A percentile compares a stretch with the other conserved stretches of the same genome.
These are phyloP conservation scores for Dichomitus squalens DNA, from an alignment of 1,284 basidiomycete species.

Conservation along the genomic window DNA sequence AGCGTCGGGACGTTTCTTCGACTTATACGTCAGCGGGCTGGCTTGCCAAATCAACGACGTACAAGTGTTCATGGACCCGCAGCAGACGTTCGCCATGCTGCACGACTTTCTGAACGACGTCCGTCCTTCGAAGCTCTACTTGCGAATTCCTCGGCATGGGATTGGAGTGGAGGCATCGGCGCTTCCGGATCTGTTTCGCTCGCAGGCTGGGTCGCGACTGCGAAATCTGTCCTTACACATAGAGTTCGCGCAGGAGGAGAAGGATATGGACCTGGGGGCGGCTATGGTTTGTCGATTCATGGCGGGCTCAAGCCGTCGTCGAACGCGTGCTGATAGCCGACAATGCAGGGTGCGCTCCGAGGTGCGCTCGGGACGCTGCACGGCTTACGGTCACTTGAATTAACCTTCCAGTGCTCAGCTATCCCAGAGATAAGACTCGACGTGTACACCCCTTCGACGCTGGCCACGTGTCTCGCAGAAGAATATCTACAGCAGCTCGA, in stretches of 20 bases:
- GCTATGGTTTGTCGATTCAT: not conserved
- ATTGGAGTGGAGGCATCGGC: not conserved
- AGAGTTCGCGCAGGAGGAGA: not conserved
- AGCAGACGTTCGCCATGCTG: slow-evolving; percentile 2
- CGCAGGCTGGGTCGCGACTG: not conserved
- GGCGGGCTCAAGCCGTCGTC: too few species aligned
- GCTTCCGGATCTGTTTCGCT: not conserved
- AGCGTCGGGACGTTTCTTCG: not conserved
- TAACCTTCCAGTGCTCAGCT: too few species aligned
- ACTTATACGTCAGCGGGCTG: slow-evolving; percentile 3
- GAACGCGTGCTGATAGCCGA: too few species aligned
- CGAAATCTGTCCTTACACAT: not conserved
- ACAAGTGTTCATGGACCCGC: not conserved
- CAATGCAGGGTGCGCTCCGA: too few species aligned
- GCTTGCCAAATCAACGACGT: not conserved
- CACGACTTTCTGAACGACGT: not conserved
- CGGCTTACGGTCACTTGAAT: too few species aligned
- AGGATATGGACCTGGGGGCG: not conserved
- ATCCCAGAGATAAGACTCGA: not conserved
- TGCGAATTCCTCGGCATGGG: not conserved
- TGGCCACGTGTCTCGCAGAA: not conserved
- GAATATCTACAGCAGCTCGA: not conserved
- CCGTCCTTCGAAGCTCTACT: not conserved
- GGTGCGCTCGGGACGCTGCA: too few species aligned
- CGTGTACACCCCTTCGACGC: not conserved